phyloP scores from a whole-genome alignment of 345 rosid genomes.

The Erodium maritimum region DNA sequence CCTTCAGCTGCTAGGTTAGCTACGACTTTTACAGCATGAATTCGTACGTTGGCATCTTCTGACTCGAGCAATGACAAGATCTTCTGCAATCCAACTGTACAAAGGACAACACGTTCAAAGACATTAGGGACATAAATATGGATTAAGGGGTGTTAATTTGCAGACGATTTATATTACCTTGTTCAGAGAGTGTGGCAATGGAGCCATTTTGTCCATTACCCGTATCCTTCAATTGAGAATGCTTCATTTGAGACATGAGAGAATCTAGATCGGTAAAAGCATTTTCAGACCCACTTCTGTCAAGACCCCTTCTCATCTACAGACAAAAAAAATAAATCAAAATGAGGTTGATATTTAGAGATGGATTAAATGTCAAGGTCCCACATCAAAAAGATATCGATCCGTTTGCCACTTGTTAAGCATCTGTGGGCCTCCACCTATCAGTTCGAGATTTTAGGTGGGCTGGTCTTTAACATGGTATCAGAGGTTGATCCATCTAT shows the following conservation, averaged over 20 bases:
- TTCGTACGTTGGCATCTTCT: slow-evolving; percentile 83
- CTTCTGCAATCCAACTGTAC: slow-evolving; percentile 79
- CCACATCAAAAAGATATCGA: too few relatives aligned
- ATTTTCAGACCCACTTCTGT: too few relatives aligned
- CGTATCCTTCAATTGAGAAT: slow-evolving; percentile 46
- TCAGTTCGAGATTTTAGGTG: too few relatives aligned
- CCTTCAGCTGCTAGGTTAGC: slow-evolving; percentile 99
- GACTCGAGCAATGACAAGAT: slow-evolving; percentile 79
- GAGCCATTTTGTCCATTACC: slow-evolving; percentile 61
- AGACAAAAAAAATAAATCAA: too few relatives aligned
- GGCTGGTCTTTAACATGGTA: too few relatives aligned
- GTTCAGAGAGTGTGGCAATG: slow-evolving; percentile 66
- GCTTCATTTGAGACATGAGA: slow-evolving; percentile 31
- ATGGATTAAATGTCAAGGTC: too few relatives aligned
- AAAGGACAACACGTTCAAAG: neutral
- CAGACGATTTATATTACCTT: slow-evolving; percentile 41
- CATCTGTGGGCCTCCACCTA: too few relatives aligned
- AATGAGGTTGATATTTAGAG: too few relatives aligned
- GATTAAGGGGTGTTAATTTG: neutral
- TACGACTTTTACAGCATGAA: slow-evolving; percentile 96
- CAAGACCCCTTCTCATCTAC: too few relatives aligned
- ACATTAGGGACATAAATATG: neutral
- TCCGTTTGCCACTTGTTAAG: too few relatives aligned
- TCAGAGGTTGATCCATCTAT: too few relatives aligned
- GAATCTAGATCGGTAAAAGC: slow-evolving; percentile 43